Base-by-base conservation (phyloP, 306 rosid genomes). In the Adenanthera pavonina region DNA sequence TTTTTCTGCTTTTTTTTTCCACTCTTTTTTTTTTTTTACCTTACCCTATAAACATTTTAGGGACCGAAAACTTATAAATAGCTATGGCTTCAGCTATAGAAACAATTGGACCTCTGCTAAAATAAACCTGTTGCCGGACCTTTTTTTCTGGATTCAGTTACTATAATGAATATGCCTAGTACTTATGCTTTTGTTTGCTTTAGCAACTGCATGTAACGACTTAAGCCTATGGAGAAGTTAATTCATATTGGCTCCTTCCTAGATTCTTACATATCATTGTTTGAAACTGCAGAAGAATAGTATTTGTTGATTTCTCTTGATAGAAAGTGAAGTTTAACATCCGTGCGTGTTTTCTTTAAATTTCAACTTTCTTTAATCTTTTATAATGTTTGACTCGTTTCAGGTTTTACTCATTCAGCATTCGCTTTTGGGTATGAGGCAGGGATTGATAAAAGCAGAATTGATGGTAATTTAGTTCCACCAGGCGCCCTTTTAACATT, bases 401-500 rank as follows among this genome's bases (percentile, higher is more conserved):
- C 86, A 91, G 95, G 95, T 41, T 89, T 86, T 78, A 86, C 92
- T 10, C 95, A 89, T 77, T 89, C 92, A 3, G 91, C 95, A 79
- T 91, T 87, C 83, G 91, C 95, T 46, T 84, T 89, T 19, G 91
- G 92, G 65, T 85, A 84, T 57, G 95, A 91, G 81, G 92, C 91
- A 1, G 92, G 90, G 49, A 88, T 91, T n/a, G 84, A 91, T 67
- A 89, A 81, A 75, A 80, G 77, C 78, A 48, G 76, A 25, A 81
- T 86, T 40, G 90, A 87, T 67, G 91, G 87, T 4, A 86, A 89
- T 59, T 56, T 87, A 72, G 92, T 89, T 69, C 95, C 92, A 25
- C 92, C 95, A 0, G 91, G 90, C 41, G 95, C 95, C 8, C 95
- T 91, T 67, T 82, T 91, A 74, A 87, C 90, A 46, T 89, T 87